Conservation (phyloP, 179 eudicot genomes). For the Silene noctiflora region DNA sequence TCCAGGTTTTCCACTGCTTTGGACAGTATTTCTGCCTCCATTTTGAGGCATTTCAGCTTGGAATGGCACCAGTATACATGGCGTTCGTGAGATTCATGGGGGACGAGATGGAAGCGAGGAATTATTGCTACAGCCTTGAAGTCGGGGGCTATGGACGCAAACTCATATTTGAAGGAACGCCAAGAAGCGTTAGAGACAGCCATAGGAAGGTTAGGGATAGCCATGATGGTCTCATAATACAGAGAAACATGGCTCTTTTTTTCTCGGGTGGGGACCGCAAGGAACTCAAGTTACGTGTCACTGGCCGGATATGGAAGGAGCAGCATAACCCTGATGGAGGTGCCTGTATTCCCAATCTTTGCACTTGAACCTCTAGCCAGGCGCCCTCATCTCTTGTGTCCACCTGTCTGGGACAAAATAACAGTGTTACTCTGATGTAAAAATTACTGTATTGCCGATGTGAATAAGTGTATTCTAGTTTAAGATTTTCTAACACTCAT, state of each 20-base stretch:
- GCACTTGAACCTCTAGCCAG: conserved; percentile 31
- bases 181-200: conserved; percentile 61
- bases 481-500: background rate
- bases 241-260: conserved; percentile 73
- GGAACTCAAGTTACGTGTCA: conserved; percentile 56
- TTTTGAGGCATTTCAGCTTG: conserved; percentile 79
- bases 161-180: conserved; percentile 60
- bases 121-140: conserved; percentile 59
- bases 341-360: conserved; percentile 61
- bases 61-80: conserved; percentile 75
- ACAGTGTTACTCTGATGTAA: background rate
- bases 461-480: conserved; percentile 22
- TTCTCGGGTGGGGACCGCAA: conserved; percentile 66
- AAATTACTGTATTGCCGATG: conserved; percentile 14
- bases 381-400: background rate
- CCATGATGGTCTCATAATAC: conserved; percentile 69
- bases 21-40: conserved; percentile 72
- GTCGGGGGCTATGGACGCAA: conserved; percentile 59
- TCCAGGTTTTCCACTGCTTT: conserved; percentile 72
- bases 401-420: background rate
- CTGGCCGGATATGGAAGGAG: conserved; percentile 63
- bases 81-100: conserved; percentile 82
- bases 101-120: conserved; percentile 67
- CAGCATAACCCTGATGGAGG: conserved; percentile 51
- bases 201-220: conserved; percentile 62